phyloP scores from a whole-genome alignment of 371 early-diverging fungal genomes.

The Mortierella sp. region DNA sequence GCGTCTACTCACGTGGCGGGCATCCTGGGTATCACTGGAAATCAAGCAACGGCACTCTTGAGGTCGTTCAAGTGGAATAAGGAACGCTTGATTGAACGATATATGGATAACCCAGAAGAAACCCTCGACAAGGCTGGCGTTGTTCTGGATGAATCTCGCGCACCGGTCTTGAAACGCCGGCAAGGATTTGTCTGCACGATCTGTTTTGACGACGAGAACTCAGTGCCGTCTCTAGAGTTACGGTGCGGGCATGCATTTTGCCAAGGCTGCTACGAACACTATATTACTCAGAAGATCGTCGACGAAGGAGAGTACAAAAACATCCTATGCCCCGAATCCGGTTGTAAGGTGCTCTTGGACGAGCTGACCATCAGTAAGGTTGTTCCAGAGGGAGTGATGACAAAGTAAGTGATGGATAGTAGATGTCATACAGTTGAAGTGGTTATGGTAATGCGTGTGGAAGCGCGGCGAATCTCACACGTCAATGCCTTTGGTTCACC shows the following conservation, averaged over 20 bases:
- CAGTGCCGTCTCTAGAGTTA: conserved; percentile 73
- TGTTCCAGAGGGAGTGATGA: conserved; percentile 60
- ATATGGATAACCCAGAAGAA: conserved; percentile 82
- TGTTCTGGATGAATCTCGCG: conserved; percentile 55
- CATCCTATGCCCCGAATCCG: conserved; percentile 85
- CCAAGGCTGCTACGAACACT: conserved; percentile 83
- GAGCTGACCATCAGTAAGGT: conserved; percentile 78
- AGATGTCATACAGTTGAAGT: background rate
- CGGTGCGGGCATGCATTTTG: conserved; percentile 92
- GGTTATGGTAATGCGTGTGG: no score
- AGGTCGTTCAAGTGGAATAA: conserved; percentile 93
- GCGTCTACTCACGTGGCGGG: conserved; percentile 69
- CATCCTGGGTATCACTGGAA: conserved; percentile 69
- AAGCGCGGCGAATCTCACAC: no score
- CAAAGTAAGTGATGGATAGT: conserved; percentile 56
- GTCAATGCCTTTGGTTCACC: no score
- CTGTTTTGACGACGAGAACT: conserved; percentile 78
- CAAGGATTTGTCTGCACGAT: conserved; percentile 85
- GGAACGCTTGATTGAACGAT: conserved; percentile 89
- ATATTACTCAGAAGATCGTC: conserved; percentile 83
- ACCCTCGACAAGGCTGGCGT: conserved; percentile 82
- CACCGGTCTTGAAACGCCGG: conserved; percentile 26
- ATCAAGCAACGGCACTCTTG: conserved; percentile 77
- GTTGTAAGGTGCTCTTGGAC: conserved; percentile 87
- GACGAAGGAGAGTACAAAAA: conserved; percentile 88